These are phyloP conservation scores for Cladosporium sphaerospermum DNA, from an alignment of 2,329 filamentous ascomycete genomes.

Conservation along the genomic window DNA sequence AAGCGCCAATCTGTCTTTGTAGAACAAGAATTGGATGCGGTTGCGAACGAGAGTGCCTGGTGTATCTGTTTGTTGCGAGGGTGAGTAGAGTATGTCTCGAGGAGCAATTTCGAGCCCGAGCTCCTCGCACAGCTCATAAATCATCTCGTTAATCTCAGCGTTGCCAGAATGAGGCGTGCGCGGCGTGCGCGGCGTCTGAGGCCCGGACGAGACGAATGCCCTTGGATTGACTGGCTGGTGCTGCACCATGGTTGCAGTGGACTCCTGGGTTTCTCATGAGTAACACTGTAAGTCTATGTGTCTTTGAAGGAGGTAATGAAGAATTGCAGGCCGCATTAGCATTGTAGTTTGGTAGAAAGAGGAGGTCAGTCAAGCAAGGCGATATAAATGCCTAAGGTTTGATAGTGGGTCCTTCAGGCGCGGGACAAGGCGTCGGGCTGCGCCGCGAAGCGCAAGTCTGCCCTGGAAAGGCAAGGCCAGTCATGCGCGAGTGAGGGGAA, in stretches of 20 bases:
- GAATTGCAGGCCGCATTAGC: no score
- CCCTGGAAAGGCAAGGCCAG: neutral
- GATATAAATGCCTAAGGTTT: neutral
- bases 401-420: neutral
- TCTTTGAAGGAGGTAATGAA: no score
- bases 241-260: no score
- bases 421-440: neutral
- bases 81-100: neutral
- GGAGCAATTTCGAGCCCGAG: neutral
- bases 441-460: slow-evolving; percentile 1
- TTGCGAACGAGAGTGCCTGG: neutral
- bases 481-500: slow-evolving; percentile 1
- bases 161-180: neutral
- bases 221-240: no score
- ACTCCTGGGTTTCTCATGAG: no score
- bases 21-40: neutral
- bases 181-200: no score
- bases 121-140: neutral
- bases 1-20: neutral
- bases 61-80: neutral
- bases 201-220: no score
- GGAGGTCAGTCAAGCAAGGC: no score
- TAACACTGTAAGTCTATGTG: no score
- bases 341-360: no score
- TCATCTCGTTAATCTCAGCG: neutral